Evolutionary conservation across 305 asterid genomes (phyloP).

Genomic region (Andrographis paniculata): DNA sequence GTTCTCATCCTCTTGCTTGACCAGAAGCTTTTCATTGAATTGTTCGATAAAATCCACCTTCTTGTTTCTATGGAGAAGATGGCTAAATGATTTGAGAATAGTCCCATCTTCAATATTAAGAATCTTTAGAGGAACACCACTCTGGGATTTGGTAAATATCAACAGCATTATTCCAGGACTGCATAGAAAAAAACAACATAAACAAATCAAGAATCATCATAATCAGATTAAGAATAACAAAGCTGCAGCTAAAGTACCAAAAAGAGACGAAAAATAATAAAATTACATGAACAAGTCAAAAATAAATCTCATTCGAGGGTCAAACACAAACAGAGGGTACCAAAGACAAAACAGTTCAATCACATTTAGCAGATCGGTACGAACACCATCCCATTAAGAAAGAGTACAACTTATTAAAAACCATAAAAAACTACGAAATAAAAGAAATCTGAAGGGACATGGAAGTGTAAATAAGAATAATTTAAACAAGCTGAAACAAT

Average conservation of each 20-base stretch:
- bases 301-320: no score
- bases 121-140: conserved; percentile 84
- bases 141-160: conserved; percentile 59
- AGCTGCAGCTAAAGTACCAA: conserved; percentile 6
- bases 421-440: no score
- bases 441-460: no score
- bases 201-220: conserved; percentile 3
- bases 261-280: no score
- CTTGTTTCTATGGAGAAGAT: conserved; percentile 86
- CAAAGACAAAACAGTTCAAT: no score
- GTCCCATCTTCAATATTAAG: conserved; percentile 95
- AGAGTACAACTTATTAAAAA: no score
- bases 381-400: no score
- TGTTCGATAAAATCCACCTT: conserved; percentile 99
- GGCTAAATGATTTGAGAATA: conserved; percentile 77
- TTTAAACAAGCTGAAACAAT: no score
- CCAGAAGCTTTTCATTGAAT: conserved; percentile 93
- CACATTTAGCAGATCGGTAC: no score
- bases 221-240: conserved; percentile 2
- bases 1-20: conserved; percentile 94
- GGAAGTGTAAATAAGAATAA: no score
- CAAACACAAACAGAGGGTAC: no score
- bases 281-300: no score
- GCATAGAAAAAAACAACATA: conserved; percentile 20
- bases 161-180: conserved; percentile 96